Base-by-base conservation (phyloP, 1,139 yeast species). In the Hanseniaspora gamundiae region DNA sequence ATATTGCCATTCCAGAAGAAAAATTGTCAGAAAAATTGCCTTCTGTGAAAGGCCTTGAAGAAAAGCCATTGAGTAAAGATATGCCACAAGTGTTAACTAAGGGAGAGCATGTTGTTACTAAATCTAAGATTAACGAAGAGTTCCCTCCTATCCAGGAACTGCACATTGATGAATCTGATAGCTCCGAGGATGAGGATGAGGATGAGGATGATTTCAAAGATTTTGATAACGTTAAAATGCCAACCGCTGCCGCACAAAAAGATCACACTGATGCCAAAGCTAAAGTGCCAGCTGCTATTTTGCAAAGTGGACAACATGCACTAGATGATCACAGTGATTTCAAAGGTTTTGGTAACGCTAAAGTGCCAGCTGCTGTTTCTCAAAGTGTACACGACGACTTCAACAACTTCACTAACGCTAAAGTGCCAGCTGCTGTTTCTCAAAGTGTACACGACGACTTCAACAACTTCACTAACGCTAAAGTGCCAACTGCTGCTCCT, bases 61-160 rank as follows among this genome's bases (percentile, higher is more conserved):
- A 7, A 10, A 20, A 3, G 27, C 19, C 31, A 14, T 20, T 16
- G 14, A 20, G 13, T 43, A 44, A 26, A 26, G 42, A 17, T 40
- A 43, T 40, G 44, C 45, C 16, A 48, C 47, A 10, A 41, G 46
- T 10, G 41, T 11, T 43, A 8, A 42, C 48, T 11, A 42, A 48
- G 11, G 41, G 47, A 2, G 45, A 42, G 2, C 40, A 40, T n/a
- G 20, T 22, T 16, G 38, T 49, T 11, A 41, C 33, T 36, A 44
- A 35, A 22, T 40, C 43, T 10, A 38, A 51, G 20, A 52, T 55
- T 41, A 60, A 67, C 19, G 70, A 70, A 14, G 87, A 80, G 51
- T 80, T 80, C 59, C 91, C 91, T 11, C 85, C 91, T 27, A 77
- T 81, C 42, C 69, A 71, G 52, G 85, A 81, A 52, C 62, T 80